Conservation (phyloP, 2,329 filamentous ascomycete genomes). For the Zarea fungicola region DNA sequence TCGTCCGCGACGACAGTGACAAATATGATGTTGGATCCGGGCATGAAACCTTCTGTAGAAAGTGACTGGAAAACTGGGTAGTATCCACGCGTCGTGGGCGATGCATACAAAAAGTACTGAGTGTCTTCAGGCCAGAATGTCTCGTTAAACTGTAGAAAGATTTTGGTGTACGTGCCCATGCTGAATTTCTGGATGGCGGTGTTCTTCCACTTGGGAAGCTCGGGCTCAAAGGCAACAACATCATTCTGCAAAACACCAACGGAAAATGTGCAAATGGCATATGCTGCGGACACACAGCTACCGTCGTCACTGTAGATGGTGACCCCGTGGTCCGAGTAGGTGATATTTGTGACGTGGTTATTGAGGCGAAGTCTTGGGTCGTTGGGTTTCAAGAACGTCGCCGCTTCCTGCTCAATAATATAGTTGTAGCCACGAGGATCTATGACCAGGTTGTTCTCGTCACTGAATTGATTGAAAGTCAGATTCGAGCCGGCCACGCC, state of each 20-base stretch:
- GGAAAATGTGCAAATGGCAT: constrained; percentile 63
- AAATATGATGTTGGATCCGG: constrained; percentile 60
- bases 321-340: constrained; percentile 48
- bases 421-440: constrained; percentile 58
- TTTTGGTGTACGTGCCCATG: constrained; percentile 70
- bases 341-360: constrained; percentile 50
- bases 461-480: constrained; percentile 57
- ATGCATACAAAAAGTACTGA: constrained; percentile 42
- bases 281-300: constrained; percentile 52
- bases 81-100: constrained; percentile 35
- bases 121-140: constrained; percentile 54
- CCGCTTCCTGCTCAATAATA: constrained; percentile 52
- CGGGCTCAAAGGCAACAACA: constrained; percentile 51
- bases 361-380: constrained; percentile 54
- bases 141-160: constrained; percentile 64
- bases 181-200: constrained; percentile 57
- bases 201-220: constrained; percentile 59
- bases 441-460: constrained; percentile 55
- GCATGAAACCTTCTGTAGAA: constrained; percentile 50
- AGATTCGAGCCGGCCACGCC: constrained; percentile 53
- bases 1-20: constrained; percentile 55
- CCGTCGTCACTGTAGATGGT: constrained; percentile 48
- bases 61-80: constrained; percentile 61
- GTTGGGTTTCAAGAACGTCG: constrained; percentile 49
- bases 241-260: constrained; percentile 62